Base-by-base conservation (phyloP, 1,284 basidiomycete species). In the Schizophyllum amplum region DNA sequence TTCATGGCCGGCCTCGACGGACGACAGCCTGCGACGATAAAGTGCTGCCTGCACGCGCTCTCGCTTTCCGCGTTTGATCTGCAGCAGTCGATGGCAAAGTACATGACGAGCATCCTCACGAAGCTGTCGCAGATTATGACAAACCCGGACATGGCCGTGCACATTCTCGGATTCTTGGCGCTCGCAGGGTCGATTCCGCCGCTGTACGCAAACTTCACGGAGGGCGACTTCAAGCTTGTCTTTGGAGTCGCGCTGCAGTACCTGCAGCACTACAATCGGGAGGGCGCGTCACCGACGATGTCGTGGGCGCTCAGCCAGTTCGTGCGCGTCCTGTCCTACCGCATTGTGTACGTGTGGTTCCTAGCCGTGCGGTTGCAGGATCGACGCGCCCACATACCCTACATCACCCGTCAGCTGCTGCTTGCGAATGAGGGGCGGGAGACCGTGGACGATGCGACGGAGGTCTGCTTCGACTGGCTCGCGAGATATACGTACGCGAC, bases 391-490 rank as follows among this genome's bases (percentile, higher is more conserved):
- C 88, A 97, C 68, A 84, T 98, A 47, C 81, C 84, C 26, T 94
- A 91, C 71, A 94, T 99, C 68, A 89, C 90, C 1, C 82, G 90
- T 6, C 91, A 94, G 62, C 79, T 99, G 3, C 76, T 96, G 13
- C 79, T 95, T 49, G 94, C 94, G 11, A 95, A 96, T 70, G 90
- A 92, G 60, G 86, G 83, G 22, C 83, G 84, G 54, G 73, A 76
- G 4, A 76, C 83, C 47, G 76, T 97, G 1, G 94, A 98, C 67
- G 93, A 93, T 63, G 87, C 91, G 51, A 94, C 94, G 0, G 93
- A 98, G 69, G 95, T 98, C 22, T 97, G 94, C 69, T 96, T 99
- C 67, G 97, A 99, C 71, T 99, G 96, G 91, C 79, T 99, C 5
- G 91, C 94, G 20, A 82, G 97, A 17, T 98, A 97, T 69, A 90